Base-by-base conservation (phyloP, 1,284 basidiomycete species). In the Irpex sp. region DNA sequence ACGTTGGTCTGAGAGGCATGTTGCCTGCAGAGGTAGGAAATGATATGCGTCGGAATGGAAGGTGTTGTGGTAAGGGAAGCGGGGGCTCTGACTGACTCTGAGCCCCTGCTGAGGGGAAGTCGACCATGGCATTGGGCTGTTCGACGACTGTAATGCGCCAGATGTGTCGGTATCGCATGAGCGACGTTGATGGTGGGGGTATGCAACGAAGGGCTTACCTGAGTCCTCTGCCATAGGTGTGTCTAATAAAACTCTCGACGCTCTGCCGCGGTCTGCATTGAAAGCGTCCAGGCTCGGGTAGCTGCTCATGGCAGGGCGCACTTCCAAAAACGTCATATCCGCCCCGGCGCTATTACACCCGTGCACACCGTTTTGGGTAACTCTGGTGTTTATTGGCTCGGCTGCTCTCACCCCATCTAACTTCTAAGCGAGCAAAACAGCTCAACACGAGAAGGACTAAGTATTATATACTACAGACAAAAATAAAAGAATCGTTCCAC, bases 31-130 rank as follows among this genome's bases (percentile, higher is more conserved):
- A 81, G 11, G 53, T 33, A 33, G 90, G 90, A 6, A 92, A 76
- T 13, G 90, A 92, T 64, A 92, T 92, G 51, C 90, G 81, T 60
- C 90, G 83, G 71, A 92, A 92, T 7, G 90, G 89, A 67, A 83
- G 80, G 69, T 86, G 78, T 1, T 80, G 77, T 5, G 78, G 75
- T 7, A 77, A 74, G 56, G 68, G 68, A 54, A 66, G 64, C 61
- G 58, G 68, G 31, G 26, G 53, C 6, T 35, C 53, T 11, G 15
- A 19, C 3, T 65, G 35, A 65, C 63, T 43, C 64, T 64, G 69
- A 65, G 47, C 67, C 65, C 36, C 70, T 62, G 70, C 64, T 59
- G 71, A 69, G 17, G 74, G 74, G 58, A 75, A 75, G 67, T 71
- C 70, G 67, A 73, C 68, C 73, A 74, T 72, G 53, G 66, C 65